These are phyloP conservation scores for Stropharia rugosoannulata DNA, from an alignment of 768 basidiomycete genomes.

Conservation along the genomic window DNA sequence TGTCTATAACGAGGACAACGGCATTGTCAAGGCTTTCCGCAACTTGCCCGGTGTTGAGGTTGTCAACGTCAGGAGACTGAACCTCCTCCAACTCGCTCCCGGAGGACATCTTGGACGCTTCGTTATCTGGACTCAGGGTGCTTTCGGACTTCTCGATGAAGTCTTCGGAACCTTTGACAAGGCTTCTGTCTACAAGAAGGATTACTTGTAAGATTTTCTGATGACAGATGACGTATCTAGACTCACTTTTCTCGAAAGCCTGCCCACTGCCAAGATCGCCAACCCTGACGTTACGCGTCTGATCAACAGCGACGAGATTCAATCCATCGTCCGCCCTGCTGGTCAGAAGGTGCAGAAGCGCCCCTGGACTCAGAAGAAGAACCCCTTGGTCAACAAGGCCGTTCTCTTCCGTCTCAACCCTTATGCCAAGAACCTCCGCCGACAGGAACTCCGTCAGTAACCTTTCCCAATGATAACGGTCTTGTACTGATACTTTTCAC, in stretches of 20 bases:
- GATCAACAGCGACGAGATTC: constrained; percentile 98
- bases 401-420: constrained; percentile 98
- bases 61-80: constrained; percentile 90
- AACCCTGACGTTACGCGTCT: constrained; percentile 96
- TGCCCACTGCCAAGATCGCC: constrained; percentile 94
- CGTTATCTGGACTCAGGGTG: constrained; percentile 98
- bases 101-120: constrained; percentile 99
- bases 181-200: constrained; percentile 83
- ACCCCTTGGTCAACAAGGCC: constrained; percentile 92
- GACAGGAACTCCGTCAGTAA: constrained; percentile 82
- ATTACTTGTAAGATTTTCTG: constrained; percentile 62
- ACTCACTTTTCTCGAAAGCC: constrained; percentile 38
- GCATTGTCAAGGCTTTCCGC: constrained; percentile 97
- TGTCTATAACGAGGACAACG: constrained; percentile 96
- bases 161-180: constrained; percentile 96
- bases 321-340: constrained; percentile 92
- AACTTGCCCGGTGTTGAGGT: constrained; percentile 98
- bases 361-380: constrained; percentile 99
- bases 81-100: constrained; percentile 98
- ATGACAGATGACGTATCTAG: not conserved
- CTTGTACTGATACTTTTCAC: constrained; percentile 8
- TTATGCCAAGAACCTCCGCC: constrained; percentile 92
- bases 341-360: constrained; percentile 85
- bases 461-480: not conserved
- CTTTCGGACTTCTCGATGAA: constrained; percentile 90